Percentiles rank a stretch among this genome's conserved stretches.
Conservation (phyloP, 148 eudicot genomes). For the Camellia sinensis region DNA sequence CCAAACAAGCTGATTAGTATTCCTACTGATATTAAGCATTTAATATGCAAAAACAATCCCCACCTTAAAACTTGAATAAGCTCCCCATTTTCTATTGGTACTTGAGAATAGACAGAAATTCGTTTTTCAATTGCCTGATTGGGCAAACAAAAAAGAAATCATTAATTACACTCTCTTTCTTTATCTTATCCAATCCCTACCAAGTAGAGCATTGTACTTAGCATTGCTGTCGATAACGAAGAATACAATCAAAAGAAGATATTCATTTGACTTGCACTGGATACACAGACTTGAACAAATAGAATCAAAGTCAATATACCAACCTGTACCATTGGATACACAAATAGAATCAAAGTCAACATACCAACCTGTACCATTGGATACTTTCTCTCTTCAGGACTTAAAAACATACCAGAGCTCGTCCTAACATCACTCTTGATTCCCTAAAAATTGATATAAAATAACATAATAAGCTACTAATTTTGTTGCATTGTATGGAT, state of each 20-base stretch:
- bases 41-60: slow-evolving; percentile 14
- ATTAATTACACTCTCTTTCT: not conserved
- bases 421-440: slow-evolving; percentile 84
- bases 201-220: too few species aligned
- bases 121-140: slow-evolving; percentile 88
- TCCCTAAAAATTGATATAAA: slow-evolving; percentile 42
- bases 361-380: slow-evolving; percentile 71
- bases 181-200: too few species aligned
- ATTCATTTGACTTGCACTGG: not conserved
- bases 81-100: slow-evolving; percentile 94
- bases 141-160: slow-evolving; percentile 14
- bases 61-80: slow-evolving; percentile 91
- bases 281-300: not conserved
- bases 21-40: slow-evolving; percentile 11
- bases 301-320: not conserved
- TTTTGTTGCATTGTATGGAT: not conserved
- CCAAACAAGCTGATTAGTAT: too few species aligned
- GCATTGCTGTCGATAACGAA: too few species aligned
- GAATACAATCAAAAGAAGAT: too few species aligned
- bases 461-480: slow-evolving; percentile 9
- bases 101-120: slow-evolving; percentile 87
- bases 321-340: slow-evolving; percentile 83
- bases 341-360: not conserved
- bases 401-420: slow-evolving; percentile 96
- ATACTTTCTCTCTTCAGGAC: slow-evolving; percentile 59